Evolutionary conservation across 2,329 filamentous ascomycete species (phyloP), one percentile per base, ranked within the genome.

Genomic region (Fusarium torreyae): DNA sequence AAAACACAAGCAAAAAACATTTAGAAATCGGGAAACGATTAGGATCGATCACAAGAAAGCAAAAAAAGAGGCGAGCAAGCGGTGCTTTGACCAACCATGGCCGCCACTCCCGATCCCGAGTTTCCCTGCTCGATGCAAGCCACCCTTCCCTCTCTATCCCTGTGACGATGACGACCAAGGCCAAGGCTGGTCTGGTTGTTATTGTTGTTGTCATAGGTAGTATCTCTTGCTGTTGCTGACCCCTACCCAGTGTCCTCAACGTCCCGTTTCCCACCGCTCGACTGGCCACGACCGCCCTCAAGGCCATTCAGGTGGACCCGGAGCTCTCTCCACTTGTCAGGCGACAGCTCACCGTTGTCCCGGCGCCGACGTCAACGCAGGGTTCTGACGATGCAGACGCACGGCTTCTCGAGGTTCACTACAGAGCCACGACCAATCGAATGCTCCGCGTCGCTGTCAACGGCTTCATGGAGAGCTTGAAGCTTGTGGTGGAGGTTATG

Each of bases 371-470:
- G n/a, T 51, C 68, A 55, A 64, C 75, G 14, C 52, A 69, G 54
- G 65, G 74, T 24, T 64, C 60, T 39, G 46, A 63, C 24, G 61
- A 69, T 28, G 39, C 61, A 50, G 76, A 77, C 40, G 74, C 78
- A 18, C 80, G 76, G 22, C 80, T 94, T 6, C 84, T 98, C 49
- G 85, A 87, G 63, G 91, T 93, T 11, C 87, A 91, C 63, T 98
- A 98, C 81, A 87, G 86, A 56, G 96, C 96, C 2, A 94, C 94
- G 0, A 98, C 96, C 20, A 97, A 98, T 78, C 91, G 96, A 72
- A 98, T 98, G 95, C 86, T 99, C 60, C 91, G 96, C 44, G 96
- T 99, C 4, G 93, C 95, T 5, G 94, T 98, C 58, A 98, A 98
- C 81, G 94, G 94, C 11, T 98, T 98, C 80, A 94, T 98, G 86